Evolutionary conservation across 164 flowering plant species (phyloP).

Genomic region (Berberis thunbergii): DNA sequence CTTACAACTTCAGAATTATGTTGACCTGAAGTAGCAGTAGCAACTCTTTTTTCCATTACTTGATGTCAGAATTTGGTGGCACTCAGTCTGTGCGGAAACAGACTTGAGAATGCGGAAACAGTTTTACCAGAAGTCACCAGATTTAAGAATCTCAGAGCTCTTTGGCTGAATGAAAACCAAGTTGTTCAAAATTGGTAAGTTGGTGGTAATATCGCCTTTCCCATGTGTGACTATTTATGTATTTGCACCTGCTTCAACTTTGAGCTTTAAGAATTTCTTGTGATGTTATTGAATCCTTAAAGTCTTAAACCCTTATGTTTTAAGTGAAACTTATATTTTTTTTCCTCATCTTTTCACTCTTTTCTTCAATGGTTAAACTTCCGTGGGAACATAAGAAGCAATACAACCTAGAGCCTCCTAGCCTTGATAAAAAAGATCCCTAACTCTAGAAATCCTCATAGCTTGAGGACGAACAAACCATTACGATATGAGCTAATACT

Average conservation of each 20-base stretch:
- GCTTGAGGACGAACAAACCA: too few species aligned
- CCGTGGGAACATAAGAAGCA: too few species aligned
- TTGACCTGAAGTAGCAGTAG: background rate
- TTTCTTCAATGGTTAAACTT: too few species aligned
- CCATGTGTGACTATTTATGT: background rate
- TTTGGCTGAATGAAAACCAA: slow-evolving; percentile 92
- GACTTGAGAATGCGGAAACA: slow-evolving; percentile 41
- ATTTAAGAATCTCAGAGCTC: slow-evolving; percentile 58
- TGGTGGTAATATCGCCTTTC: background rate
- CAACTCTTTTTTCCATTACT: background rate
- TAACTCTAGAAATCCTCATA: too few species aligned
- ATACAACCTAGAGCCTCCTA: too few species aligned
- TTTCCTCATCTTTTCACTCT: too few species aligned
- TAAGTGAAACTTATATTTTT: too few species aligned
- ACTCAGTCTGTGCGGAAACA: slow-evolving; percentile 76
- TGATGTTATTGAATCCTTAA: too few species aligned
- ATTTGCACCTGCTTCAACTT: background rate
- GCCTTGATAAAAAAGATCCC: too few species aligned
- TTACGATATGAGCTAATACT: too few species aligned
- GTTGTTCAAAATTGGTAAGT: slow-evolving; percentile 44
- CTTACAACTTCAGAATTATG: too few species aligned
- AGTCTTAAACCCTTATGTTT: too few species aligned
- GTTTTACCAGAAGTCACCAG: slow-evolving; percentile 47
- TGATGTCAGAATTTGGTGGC: slow-evolving; percentile 63
- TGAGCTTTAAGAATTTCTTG: background rate